Conservation (phyloP, 441 rosid species). For the Iberis amara region DNA sequence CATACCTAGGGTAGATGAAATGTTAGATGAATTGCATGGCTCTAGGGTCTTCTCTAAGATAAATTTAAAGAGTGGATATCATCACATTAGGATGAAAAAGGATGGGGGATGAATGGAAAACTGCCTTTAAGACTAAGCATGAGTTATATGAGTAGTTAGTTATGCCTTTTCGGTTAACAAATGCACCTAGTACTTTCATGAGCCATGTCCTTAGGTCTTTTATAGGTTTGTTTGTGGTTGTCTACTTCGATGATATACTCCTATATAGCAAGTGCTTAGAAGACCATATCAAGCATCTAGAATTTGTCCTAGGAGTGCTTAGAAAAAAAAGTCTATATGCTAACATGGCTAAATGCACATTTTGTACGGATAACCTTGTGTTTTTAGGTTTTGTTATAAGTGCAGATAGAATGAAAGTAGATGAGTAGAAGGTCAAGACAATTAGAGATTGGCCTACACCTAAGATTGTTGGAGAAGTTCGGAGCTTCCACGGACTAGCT, state of each 20-base stretch:
- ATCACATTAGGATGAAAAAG: neutral
- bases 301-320: neutral
- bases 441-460: neutral
- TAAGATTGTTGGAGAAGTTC: neutral
- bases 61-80: neutral
- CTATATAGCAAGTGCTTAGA: neutral
- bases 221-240: neutral
- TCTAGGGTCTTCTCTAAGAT: neutral
- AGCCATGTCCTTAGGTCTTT: neutral
- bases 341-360: neutral
- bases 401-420: neutral
- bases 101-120: neutral
- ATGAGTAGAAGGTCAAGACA: neutral
- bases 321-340: neutral
- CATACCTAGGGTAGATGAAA: neutral
- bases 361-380: neutral
- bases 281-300: neutral
- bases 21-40: neutral
- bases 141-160: neutral
- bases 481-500: neutral
- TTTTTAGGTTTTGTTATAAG: neutral
- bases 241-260: neutral
- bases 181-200: neutral
- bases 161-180: neutral
- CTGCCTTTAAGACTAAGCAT: neutral